phyloP scores from a whole-genome alignment of 805 yeast genomes.

The Metschnikowia picachoensis region DNA sequence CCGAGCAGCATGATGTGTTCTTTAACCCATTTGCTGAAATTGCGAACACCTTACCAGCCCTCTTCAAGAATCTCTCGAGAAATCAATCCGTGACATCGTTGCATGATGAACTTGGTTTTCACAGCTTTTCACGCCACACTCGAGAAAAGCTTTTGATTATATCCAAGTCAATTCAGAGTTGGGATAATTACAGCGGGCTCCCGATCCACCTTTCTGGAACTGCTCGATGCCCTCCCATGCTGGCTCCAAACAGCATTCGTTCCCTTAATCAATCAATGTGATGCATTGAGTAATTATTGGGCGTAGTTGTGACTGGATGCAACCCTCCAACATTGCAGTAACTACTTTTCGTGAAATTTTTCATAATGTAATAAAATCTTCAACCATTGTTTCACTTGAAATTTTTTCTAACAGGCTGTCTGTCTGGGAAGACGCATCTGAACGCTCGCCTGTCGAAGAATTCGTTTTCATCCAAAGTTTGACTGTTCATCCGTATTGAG shows the following conservation, averaged over 20 bases:
- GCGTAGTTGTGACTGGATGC: too few relatives aligned
- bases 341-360: too few relatives aligned
- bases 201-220: constrained; percentile 20
- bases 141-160: constrained; percentile 17
- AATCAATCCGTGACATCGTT: neutral
- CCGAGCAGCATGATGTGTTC: constrained; percentile 3
- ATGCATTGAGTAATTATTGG: too few relatives aligned
- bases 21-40: constrained; percentile 16
- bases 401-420: too few relatives aligned
- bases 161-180: constrained; percentile 26
- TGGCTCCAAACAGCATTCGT: neutral
- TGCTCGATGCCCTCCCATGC: constrained; percentile 2
- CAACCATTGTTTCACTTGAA: too few relatives aligned
- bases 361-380: too few relatives aligned
- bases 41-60: neutral
- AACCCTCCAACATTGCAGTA: too few relatives aligned
- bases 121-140: constrained; percentile 9
- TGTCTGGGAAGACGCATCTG: too few relatives aligned
- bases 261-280: too few relatives aligned
- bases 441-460: too few relatives aligned
- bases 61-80: neutral
- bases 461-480: neutral
- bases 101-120: constrained; percentile 12
- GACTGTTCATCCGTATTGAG: constrained; percentile 9
- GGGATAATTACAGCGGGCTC: constrained; percentile 23